phyloP scores from a whole-genome alignment of 2,329 filamentous ascomycete species.

The Spiromastix sp. region DNA sequence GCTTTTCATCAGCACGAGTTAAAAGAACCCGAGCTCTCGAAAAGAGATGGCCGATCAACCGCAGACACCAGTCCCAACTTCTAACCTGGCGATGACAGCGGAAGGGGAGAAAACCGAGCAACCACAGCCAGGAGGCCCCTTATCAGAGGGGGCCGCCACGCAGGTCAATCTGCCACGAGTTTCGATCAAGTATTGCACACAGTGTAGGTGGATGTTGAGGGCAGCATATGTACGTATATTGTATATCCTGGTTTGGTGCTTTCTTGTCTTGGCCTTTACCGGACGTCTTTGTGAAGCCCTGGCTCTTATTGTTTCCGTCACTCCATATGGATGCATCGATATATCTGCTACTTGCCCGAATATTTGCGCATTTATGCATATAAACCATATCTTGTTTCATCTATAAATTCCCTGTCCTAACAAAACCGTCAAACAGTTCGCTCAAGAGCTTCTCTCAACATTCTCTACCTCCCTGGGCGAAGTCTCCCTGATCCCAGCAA shows the following conservation, averaged over 20 bases:
- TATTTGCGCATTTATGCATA: too few species aligned
- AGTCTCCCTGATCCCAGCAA: constrained; percentile 74
- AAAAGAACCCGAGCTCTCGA: too few species aligned
- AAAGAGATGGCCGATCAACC: not conserved
- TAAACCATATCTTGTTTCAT: too few species aligned
- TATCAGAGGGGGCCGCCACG: constrained; percentile 8
- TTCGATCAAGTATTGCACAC: constrained; percentile 85
- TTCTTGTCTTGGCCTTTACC: constrained; percentile 3
- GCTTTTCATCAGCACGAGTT: too few species aligned
- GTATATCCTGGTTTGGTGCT: constrained; percentile 4
- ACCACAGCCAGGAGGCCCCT: constrained; percentile 3
- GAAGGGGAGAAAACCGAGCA: not conserved
- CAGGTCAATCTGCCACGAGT: constrained; percentile 54
- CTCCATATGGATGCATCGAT: not conserved
- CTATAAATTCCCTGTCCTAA: not conserved
- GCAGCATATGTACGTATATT: constrained; percentile 64
- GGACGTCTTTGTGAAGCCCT: constrained; percentile 1
- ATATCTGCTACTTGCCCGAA: too few species aligned
- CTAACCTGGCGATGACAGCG: not conserved
- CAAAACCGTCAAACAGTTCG: constrained; percentile 49
- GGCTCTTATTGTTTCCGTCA: not conserved
- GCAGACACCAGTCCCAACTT: not conserved
- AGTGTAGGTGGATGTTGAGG: constrained; percentile 85
- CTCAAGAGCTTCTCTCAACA: constrained; percentile 88
- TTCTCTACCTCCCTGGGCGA: constrained; percentile 78